Evolutionary conservation across 345 rosid species (phyloP), one percentile per base, ranked within the genome.

Genomic region (Ceriops zippeliana): DNA sequence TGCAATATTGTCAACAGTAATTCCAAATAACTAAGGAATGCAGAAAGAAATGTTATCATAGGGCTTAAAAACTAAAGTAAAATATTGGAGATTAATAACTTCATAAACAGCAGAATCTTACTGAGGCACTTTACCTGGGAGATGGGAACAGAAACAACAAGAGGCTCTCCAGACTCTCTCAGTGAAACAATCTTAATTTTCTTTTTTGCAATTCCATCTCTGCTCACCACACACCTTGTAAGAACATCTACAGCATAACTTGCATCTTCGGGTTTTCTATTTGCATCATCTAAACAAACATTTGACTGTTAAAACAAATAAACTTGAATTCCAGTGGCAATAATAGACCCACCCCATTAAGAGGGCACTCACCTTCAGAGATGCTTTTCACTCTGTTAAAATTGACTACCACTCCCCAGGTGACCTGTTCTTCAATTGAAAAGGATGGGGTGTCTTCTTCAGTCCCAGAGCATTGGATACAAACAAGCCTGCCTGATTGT

Each of bases 401-500:
- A 74, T 88, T 86, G 81, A 89, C 74, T 65, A 95, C 68, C 51
- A 91, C 86, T 69, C 96, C 99, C 99, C 99, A 95, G 1, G 99
- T 78, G 34, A 83, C 84, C 47, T 71, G 76, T 52, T 91, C 96
- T 81, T 86, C 92, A 46, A 83, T 72, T 52, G 86, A 86, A 83
- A 89, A 88, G 66, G 93, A 81, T 32, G 83, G 77, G 26, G 85
- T 69, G 61, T 78, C 82, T 61, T 84, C 86, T 70, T 87, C 90
- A 78, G 66, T 78, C 62, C 68, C 76, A 27, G 81, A 66, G 80
- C 88, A 90, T 21, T 80, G 79, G 4, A 95, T 76, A 68, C 83
- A 84, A 24, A 91, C 82, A 63, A 89, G 83, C 80, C 99, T 88
- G 71, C 96, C 91, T 28, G 91, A 84, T 78, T 88, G 89, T 82